A percentile compares a stretch with the other conserved stretches of the same genome.
These are phyloP conservation scores for Ogataea hybrid DNA, from an alignment of 1,139 yeast genomes.

Conservation along the genomic window DNA sequence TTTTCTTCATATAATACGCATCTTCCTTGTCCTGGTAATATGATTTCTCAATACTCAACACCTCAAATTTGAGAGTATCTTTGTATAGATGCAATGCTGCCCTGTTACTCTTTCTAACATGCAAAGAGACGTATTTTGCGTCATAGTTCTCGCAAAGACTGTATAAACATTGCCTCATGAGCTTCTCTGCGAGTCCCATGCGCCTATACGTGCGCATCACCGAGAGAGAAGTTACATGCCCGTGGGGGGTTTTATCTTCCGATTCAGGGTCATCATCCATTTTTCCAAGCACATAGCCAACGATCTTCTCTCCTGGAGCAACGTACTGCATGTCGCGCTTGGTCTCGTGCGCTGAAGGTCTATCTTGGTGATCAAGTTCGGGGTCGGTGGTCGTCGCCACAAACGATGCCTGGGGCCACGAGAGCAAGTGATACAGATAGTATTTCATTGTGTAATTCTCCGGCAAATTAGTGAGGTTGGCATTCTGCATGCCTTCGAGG, in stretches of 20 bases:
- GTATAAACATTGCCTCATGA: constrained; percentile 83
- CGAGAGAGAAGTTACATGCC: constrained; percentile 90
- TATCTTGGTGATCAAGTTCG: constrained; percentile 32
- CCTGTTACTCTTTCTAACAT: constrained; percentile 88
- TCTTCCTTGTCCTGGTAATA: constrained; percentile 98
- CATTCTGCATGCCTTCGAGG: constrained; percentile 94
- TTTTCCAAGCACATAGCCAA: constrained; percentile 93
- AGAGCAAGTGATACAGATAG: constrained; percentile 86
- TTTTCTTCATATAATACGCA: constrained; percentile 93
- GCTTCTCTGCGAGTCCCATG: constrained; percentile 90
- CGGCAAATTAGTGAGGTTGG: constrained; percentile 88
- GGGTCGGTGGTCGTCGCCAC: constrained; percentile 79
- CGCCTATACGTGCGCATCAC: constrained; percentile 96
- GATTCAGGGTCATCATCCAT: constrained; percentile 93
- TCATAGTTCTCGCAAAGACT: constrained; percentile 80
- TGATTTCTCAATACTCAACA: constrained; percentile 74
- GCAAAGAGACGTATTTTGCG: constrained; percentile 84
- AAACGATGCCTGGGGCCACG: constrained; percentile 98
- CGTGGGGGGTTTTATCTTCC: constrained; percentile 74
- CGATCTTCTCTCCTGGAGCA: constrained; percentile 69
- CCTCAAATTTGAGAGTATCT: constrained; percentile 82
- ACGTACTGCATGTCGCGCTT: constrained; percentile 56
- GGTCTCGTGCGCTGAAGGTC: constrained; percentile 38
- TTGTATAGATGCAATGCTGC: constrained; percentile 93
- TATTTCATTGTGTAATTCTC: constrained; percentile 92